Percentiles rank a stretch among this genome's conserved stretches.
Evolutionary conservation across 2,329 filamentous ascomycete species (phyloP).

Genomic region (Pseudonectria buxi): DNA sequence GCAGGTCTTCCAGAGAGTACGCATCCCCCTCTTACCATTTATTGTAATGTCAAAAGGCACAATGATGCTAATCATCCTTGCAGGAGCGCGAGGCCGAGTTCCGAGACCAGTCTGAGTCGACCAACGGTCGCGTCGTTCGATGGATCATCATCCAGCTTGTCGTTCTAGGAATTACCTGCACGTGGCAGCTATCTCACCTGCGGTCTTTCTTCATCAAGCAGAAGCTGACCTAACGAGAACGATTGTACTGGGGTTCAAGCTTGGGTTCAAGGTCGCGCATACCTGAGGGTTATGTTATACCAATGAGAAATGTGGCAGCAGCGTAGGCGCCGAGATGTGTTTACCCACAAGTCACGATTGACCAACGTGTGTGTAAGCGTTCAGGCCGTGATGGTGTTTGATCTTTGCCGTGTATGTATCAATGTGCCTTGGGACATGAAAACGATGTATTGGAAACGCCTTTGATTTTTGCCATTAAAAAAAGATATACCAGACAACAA

Average conservation of each 20-base stretch:
- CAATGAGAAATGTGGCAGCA: conserved; percentile 7
- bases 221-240: conserved; percentile 72
- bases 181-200: conserved; percentile 94
- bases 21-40: conserved; percentile 21
- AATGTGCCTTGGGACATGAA: conserved; percentile 10
- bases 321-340: conserved; percentile 8
- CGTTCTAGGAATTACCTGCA: conserved; percentile 79
- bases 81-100: conserved; percentile 97
- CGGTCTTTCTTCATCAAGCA: conserved; percentile 99
- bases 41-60: background rate
- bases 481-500: conserved; percentile 26
- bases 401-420: conserved; percentile 13
- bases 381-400: conserved; percentile 10
- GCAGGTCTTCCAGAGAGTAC: conserved; percentile 91
- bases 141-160: conserved; percentile 90
- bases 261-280: conserved; percentile 3
- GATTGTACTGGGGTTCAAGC: conserved; percentile 2
- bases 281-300: conserved; percentile 4
- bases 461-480: conserved; percentile 28
- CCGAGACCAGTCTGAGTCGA: conserved; percentile 91
- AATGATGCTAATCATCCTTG: conserved; percentile 3
- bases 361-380: conserved; percentile 17
- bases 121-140: conserved; percentile 83
- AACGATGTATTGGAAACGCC: conserved; percentile 15
- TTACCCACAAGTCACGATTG: conserved; percentile 1